These are phyloP conservation scores for Stromatinia cepivora DNA, from an alignment of 2,329 filamentous ascomycete species.

Conservation along the genomic window DNA sequence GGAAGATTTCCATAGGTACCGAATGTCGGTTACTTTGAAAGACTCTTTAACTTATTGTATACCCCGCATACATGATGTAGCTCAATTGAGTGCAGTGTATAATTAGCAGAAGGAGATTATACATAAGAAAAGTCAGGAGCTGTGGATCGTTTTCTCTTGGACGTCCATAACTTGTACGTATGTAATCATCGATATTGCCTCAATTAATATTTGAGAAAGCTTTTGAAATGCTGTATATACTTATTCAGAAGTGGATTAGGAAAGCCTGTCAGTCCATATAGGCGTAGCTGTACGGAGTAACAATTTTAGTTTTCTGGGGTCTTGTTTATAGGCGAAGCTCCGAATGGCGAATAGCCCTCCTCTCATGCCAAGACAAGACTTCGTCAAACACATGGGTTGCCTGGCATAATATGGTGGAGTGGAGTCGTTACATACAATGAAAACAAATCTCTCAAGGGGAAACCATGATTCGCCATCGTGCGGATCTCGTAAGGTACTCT, in stretches of 20 bases:
- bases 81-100: no score
- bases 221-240: not conserved
- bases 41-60: not conserved
- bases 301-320: not conserved
- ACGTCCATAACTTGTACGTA: no score
- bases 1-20: not conserved
- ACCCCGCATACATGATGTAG: not conserved
- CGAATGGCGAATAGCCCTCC: not conserved
- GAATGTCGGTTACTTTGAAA: not conserved
- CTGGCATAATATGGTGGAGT: not conserved
- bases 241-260: not conserved
- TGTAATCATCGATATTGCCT: not conserved
- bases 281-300: not conserved
- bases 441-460: conserved; percentile 9
- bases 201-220: not conserved
- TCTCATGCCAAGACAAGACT: not conserved
- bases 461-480: conserved; percentile 2
- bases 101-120: not conserved
- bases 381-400: not conserved
- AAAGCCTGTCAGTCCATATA: not conserved
- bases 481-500: not conserved
- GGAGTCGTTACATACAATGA: conserved; percentile 5
- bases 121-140: not conserved
- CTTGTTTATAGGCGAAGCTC: not conserved
- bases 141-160: not conserved